phyloP scores from a whole-genome alignment of 305 asterid genomes.

The Fraxinus angustifolia region DNA sequence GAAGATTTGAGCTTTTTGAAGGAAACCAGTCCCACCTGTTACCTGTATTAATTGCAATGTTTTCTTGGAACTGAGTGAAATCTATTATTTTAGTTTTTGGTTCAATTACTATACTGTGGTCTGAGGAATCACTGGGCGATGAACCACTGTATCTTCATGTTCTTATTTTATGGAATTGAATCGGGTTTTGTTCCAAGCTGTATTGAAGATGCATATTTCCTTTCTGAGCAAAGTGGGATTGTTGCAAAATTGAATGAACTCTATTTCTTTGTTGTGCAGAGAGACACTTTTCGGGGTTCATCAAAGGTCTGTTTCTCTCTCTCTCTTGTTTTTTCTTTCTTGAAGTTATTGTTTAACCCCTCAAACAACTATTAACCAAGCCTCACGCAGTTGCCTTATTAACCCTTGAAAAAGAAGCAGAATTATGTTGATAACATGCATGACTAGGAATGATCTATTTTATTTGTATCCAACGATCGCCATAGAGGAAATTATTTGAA shows the following conservation, averaged over 20 bases:
- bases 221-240: not conserved
- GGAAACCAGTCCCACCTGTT: not conserved
- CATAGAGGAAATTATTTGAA: not conserved
- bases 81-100: not conserved
- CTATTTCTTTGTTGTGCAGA: conserved; percentile 42
- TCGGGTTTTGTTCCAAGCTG: not conserved
- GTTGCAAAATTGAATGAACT: conserved; percentile 14
- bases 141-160: not conserved
- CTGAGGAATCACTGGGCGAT: not conserved
- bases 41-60: not conserved
- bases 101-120: not conserved
- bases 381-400: not conserved
- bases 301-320: conserved; percentile 35
- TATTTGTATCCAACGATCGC: not conserved
- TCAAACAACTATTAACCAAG: not conserved
- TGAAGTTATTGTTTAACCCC: not conserved
- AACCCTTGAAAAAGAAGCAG: not conserved
- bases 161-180: not conserved
- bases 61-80: not conserved
- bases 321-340: not conserved
- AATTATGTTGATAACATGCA: not conserved
- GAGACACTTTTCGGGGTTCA: conserved; percentile 40
- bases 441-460: not conserved
- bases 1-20: not conserved
- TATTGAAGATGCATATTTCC: not conserved